A percentile compares a stretch with the other conserved stretches of the same genome.
Conservation (phyloP, 116 monocot species). For the Dioscorea cayenensis region DNA sequence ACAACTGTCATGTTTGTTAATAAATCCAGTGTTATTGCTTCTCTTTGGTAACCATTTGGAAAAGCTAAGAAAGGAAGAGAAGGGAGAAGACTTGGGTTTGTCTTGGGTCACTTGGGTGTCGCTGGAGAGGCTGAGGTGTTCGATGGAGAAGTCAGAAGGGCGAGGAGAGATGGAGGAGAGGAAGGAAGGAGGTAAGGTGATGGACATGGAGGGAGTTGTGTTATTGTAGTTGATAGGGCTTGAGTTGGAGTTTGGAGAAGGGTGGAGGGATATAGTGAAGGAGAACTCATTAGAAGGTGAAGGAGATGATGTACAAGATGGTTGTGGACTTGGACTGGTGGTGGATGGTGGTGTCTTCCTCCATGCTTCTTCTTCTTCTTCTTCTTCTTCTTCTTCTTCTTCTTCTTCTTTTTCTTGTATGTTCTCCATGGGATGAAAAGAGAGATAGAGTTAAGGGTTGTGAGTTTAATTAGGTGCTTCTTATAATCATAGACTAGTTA, state of each 20-base stretch:
- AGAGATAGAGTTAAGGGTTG: not conserved
- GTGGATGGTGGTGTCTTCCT: not conserved
- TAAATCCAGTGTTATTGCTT: not conserved
- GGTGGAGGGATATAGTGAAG: constrained; percentile 38
- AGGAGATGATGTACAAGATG: constrained; percentile 15
- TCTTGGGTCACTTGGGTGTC: constrained; percentile 3
- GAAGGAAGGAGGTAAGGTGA: constrained; percentile 43
- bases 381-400: not conserved
- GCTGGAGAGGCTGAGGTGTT: constrained; percentile 12
- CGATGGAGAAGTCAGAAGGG: constrained; percentile 19
- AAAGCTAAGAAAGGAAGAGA: constrained; percentile 31
- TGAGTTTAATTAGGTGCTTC: not conserved
- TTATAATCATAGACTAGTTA: not conserved
- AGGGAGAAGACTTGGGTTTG: constrained; percentile 20
- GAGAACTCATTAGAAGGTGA: constrained; percentile 41
- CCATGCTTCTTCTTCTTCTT: not conserved
- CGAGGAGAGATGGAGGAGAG: constrained; percentile 35
- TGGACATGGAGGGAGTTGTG: constrained; percentile 1
- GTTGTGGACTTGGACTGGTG: not conserved
- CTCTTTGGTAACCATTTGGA: constrained; percentile 12
- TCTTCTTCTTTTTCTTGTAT: not conserved
- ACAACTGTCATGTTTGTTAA: not conserved
- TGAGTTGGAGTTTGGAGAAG: constrained; percentile 2
- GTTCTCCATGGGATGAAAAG: not conserved
- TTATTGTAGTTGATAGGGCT: not conserved